Evolutionary conservation across 139 green algal species (phyloP).

Genomic region (Haematococcus lacustris): DNA sequence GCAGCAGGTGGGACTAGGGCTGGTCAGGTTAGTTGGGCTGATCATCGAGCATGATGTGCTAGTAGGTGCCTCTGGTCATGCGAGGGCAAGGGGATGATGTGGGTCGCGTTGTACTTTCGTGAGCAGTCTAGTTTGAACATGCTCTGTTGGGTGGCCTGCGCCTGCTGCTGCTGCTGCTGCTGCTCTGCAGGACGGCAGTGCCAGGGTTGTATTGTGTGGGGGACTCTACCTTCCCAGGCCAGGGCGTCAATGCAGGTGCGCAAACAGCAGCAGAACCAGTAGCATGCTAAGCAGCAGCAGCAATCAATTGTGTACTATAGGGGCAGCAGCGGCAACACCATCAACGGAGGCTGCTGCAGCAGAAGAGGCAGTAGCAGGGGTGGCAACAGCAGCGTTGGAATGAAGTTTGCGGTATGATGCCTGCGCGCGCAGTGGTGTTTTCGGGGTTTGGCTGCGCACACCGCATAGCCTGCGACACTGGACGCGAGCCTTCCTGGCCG

Average conservation of each 20-base stretch:
- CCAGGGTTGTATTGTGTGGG: slow-evolving; percentile 91
- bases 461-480: slow-evolving; percentile 76
- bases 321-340: background rate
- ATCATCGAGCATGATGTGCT: too few species aligned
- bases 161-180: too few species aligned
- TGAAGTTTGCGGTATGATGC: background rate
- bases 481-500: slow-evolving; percentile 56
- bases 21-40: too few species aligned
- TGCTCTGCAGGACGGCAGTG: slow-evolving; percentile 29
- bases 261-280: background rate
- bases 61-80: too few species aligned
- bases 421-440: slow-evolving; percentile 74
- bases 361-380: too few species aligned
- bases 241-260: slow-evolving; percentile 27
- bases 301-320: too few species aligned
- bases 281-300: background rate
- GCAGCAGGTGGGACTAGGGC: too few species aligned
- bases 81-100: too few species aligned
- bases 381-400: background rate
- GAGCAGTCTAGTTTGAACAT: too few species aligned
- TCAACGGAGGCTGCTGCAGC: background rate
- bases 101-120: too few species aligned
- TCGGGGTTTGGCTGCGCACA: slow-evolving; percentile 89
- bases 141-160: too few species aligned
- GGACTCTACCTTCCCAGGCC: slow-evolving; percentile 90